Percentiles rank a stretch among this genome's conserved stretches.
Evolutionary conservation across 2,329 filamentous ascomycete species (phyloP).

Genomic region (Tympanopsis confertula): DNA sequence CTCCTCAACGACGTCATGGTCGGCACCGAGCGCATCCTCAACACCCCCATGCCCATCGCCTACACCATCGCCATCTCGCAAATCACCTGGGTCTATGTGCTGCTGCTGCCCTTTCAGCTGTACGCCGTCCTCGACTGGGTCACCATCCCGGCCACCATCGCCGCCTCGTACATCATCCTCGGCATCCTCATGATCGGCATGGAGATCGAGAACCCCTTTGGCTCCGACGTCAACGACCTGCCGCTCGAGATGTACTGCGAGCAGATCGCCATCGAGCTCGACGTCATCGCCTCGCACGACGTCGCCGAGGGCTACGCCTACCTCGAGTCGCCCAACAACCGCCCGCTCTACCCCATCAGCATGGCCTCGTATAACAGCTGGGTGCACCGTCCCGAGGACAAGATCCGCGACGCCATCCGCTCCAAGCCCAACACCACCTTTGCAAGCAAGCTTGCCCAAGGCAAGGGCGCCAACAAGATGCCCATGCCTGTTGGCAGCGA

Average conservation of each 20-base stretch:
- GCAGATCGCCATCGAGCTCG: constrained; percentile 62
- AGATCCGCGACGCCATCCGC: not conserved
- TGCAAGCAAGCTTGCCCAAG: not conserved
- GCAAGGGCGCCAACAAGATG: too few species aligned
- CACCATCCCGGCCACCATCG: constrained; percentile 65
- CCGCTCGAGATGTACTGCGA: constrained; percentile 67
- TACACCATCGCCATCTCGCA: constrained; percentile 78
- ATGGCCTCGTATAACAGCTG: constrained; percentile 13
- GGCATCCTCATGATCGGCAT: constrained; percentile 65
- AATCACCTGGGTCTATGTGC: constrained; percentile 75
- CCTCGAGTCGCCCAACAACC: constrained; percentile 30
- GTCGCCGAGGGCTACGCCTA: constrained; percentile 37
- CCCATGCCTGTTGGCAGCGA: too few species aligned
- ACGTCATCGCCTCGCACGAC: constrained; percentile 54
- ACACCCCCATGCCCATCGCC: constrained; percentile 70
- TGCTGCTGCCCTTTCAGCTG: constrained; percentile 74
- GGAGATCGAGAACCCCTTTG: constrained; percentile 79
- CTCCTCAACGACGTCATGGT: constrained; percentile 62
- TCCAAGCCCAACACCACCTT: not conserved
- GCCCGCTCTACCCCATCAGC: constrained; percentile 44
- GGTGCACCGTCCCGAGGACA: not conserved
- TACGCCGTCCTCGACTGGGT: constrained; percentile 53
- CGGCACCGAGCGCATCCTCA: constrained; percentile 66
- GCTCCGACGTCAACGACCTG: constrained; percentile 71
- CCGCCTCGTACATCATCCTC: constrained; percentile 71